These are phyloP conservation scores for Rhizoctonia solani DNA, from an alignment of 1,284 basidiomycete genomes.

Conservation along the genomic window DNA sequence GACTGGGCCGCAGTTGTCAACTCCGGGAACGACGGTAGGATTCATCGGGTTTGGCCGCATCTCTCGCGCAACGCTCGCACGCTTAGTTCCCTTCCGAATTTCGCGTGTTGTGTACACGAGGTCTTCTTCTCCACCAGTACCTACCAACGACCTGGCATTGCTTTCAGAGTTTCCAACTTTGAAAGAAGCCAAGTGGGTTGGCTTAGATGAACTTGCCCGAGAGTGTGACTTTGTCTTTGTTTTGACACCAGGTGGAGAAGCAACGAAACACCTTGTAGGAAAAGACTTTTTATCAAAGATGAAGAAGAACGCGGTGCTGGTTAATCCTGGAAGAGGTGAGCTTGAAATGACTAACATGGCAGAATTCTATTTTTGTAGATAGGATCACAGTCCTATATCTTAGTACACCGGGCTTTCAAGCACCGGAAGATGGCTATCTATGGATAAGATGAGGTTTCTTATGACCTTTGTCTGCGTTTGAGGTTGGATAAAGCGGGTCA, in stretches of 20 bases:
- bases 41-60: conserved; percentile 96
- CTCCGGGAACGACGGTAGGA: conserved; percentile 63
- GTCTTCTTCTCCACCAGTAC: conserved; percentile 42
- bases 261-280: conserved; percentile 75
- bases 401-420: too few relatives aligned
- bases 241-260: conserved; percentile 75
- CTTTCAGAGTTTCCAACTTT: conserved; percentile 53
- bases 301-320: conserved; percentile 80
- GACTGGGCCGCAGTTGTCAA: conserved; percentile 77
- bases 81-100: conserved; percentile 78
- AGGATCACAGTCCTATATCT: too few relatives aligned
- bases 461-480: too few relatives aligned
- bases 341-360: conserved; percentile 19
- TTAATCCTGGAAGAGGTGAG: conserved; percentile 79
- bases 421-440: too few relatives aligned
- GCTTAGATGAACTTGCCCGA: conserved; percentile 67
- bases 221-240: conserved; percentile 83
- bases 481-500: too few relatives aligned
- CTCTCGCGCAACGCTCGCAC: conserved; percentile 74
- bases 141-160: conserved; percentile 47
- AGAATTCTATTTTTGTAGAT: not conserved
- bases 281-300: conserved; percentile 75
- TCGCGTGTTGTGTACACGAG: conserved; percentile 68
- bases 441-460: too few relatives aligned
- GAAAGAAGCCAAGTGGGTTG: conserved; percentile 60